These are phyloP conservation scores for Purshia tridentata DNA, from an alignment of 306 rosid genomes.

Conservation along the genomic window DNA sequence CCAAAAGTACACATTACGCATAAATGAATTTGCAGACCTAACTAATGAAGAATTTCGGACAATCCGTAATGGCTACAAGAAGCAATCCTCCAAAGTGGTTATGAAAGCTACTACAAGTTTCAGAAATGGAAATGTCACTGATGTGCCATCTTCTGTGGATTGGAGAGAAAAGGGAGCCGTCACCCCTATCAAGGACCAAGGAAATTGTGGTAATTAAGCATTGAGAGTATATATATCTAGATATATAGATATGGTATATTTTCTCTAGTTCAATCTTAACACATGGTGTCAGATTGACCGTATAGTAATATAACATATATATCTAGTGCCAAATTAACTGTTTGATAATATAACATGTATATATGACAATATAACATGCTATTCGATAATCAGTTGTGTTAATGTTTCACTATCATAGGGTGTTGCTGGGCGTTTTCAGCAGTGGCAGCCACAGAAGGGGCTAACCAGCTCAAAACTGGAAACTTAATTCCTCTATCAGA, in stretches of 20 bases:
- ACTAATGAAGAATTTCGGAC: slow-evolving; percentile 39
- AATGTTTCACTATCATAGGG: slow-evolving; percentile 2
- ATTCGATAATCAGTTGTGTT: background rate
- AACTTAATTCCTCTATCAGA: slow-evolving; percentile 31
- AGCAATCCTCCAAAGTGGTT: background rate
- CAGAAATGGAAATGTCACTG: slow-evolving; percentile 29
- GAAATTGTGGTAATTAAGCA: slow-evolving; percentile 35
- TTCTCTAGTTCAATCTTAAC: too few species aligned
- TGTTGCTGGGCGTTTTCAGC: slow-evolving; percentile 44
- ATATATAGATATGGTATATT: too few species aligned
- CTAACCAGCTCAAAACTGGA: slow-evolving; percentile 16
- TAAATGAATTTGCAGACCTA: slow-evolving; percentile 38
- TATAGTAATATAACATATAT: too few species aligned
- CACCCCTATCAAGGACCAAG: slow-evolving; percentile 39
- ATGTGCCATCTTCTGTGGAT: slow-evolving; percentile 29
- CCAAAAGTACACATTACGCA: slow-evolving; percentile 27
- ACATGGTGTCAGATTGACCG: too few species aligned
- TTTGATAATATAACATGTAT: background rate
- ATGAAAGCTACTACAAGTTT: slow-evolving; percentile 31
- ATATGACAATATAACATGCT: background rate
- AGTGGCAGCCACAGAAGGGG: slow-evolving; percentile 42
- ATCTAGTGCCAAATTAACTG: background rate
- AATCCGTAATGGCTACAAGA: slow-evolving; percentile 32
- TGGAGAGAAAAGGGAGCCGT: slow-evolving; percentile 43
- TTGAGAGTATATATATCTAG: background rate